Conservation (phyloP, 371 early-diverging fungal species). For the Lichtheimia hyalospora region DNA sequence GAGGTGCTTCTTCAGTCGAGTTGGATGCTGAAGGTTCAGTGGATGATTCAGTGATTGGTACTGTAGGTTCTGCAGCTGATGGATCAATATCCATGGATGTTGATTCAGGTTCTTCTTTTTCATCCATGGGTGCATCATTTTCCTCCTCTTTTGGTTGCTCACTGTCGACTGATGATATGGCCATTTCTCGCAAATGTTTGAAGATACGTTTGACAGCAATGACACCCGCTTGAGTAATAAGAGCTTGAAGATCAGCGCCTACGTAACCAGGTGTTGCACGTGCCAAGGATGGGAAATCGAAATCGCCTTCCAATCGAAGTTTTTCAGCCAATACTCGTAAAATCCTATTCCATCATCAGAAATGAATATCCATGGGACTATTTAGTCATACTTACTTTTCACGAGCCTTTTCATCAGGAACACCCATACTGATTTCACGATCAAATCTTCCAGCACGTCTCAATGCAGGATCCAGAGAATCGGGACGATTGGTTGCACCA, state of each 20-base stretch:
- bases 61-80: constrained; percentile 16
- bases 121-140: constrained; percentile 28
- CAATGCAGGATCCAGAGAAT: constrained; percentile 96
- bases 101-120: constrained; percentile 42
- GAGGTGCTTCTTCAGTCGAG: constrained; percentile 14
- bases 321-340: constrained; percentile 88
- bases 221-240: constrained; percentile 97
- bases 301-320: constrained; percentile 81
- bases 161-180: background rate
- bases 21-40: background rate
- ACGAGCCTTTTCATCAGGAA: constrained; percentile 95
- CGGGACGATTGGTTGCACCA: constrained; percentile 99
- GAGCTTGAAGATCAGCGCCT: constrained; percentile 97
- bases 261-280: constrained; percentile 98
- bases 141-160: constrained; percentile 1
- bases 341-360: constrained; percentile 57
- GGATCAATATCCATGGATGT: constrained; percentile 46
- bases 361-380: too few species aligned
- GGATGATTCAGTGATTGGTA: constrained; percentile 23
- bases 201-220: constrained; percentile 94
- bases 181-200: constrained; percentile 55
- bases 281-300: constrained; percentile 90
- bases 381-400: constrained; percentile 60
- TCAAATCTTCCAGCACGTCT: constrained; percentile 99
- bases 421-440: constrained; percentile 96